These are phyloP conservation scores for Glycine latifolia DNA, from an alignment of 306 rosid species.

Conservation along the genomic window DNA sequence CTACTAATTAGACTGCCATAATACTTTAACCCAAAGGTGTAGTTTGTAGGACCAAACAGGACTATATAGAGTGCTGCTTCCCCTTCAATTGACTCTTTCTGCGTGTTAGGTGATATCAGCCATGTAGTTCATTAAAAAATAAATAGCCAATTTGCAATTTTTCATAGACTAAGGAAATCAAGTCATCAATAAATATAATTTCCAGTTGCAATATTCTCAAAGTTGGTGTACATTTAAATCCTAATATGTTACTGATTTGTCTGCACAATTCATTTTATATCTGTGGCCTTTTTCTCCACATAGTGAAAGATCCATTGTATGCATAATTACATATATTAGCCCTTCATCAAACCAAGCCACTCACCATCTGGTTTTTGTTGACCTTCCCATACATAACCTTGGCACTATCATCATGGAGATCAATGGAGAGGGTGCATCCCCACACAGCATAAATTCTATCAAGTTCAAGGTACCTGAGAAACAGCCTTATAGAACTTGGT, in stretches of 20 bases:
- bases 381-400: slow-evolving; percentile 5
- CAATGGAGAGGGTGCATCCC: background rate
- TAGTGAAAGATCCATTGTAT: background rate
- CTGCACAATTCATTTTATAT: background rate
- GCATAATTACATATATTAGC: background rate
- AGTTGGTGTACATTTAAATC: background rate
- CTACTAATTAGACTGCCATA: too few relatives aligned
- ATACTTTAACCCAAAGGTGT: background rate
- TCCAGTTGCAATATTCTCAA: background rate
- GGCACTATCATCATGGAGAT: slow-evolving; percentile 11
- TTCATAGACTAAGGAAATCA: background rate
- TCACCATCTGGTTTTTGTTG: background rate
- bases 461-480: slow-evolving; percentile 31
- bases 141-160: background rate
- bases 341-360: background rate
- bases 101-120: background rate
- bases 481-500: slow-evolving; percentile 58
- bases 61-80: background rate
- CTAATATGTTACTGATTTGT: background rate
- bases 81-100: background rate
- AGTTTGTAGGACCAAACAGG: background rate
- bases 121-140: background rate
- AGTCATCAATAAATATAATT: background rate
- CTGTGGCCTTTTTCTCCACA: background rate
- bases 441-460: background rate